Percentiles rank a stretch among this genome's conserved stretches.
Conservation (phyloP, 495 filamentous ascomycete genomes). For the Podospora pseudocomata region DNA sequence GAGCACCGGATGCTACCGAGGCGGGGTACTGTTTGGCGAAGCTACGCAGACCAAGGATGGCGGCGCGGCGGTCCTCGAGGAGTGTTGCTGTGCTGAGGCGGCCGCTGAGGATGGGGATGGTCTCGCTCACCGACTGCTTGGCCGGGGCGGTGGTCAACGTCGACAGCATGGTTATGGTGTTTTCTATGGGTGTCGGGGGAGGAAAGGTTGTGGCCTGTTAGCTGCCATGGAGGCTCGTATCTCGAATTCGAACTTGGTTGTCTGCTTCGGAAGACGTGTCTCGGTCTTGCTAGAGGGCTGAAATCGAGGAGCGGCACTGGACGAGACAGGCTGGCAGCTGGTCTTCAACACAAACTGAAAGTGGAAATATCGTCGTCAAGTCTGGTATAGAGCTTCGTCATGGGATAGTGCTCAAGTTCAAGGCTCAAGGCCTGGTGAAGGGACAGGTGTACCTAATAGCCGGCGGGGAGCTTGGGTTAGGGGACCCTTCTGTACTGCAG, state of each 20-base stretch:
- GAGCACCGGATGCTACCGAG: constrained; percentile 86
- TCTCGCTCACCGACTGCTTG: constrained; percentile 93
- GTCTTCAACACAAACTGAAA: neutral
- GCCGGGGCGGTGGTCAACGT: constrained; percentile 81
- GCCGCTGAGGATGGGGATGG: constrained; percentile 81
- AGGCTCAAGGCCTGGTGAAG: constrained; percentile 2
- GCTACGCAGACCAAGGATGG: constrained; percentile 87
- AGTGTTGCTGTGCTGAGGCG: constrained; percentile 83
- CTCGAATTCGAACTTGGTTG: neutral
- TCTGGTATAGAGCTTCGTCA: neutral
- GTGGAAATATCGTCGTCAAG: neutral
- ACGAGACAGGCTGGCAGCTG: neutral
- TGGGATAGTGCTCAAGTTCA: neutral
- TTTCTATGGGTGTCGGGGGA: constrained; percentile 4
- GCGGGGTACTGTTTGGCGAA: constrained; percentile 96
- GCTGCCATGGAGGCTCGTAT: constrained; percentile 23
- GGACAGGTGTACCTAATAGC: constrained; percentile 10
- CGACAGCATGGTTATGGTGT: constrained; percentile 67
- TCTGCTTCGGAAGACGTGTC: neutral
- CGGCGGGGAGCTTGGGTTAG: neutral
- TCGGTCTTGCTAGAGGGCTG: neutral
- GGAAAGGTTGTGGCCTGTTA: constrained; percentile 3
- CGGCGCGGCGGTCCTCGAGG: constrained; percentile 88
- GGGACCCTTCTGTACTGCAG: neutral
- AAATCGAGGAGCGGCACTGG: neutral